phyloP scores from a whole-genome alignment of 2,329 filamentous ascomycete species.

The Aspergillus pseudotamarii region DNA sequence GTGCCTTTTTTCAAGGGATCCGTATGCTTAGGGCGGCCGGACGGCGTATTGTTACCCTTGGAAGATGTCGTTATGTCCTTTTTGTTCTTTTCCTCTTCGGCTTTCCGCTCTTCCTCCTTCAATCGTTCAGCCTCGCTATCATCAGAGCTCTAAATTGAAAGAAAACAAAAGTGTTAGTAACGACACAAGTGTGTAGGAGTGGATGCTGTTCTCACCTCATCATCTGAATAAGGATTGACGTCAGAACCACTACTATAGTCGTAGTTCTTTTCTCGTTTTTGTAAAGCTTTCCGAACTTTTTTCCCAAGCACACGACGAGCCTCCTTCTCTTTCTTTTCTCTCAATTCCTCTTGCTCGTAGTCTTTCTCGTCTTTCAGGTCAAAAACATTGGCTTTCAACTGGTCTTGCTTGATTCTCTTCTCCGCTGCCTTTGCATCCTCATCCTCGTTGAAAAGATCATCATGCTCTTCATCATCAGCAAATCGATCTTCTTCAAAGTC shows the following conservation, averaged over 20 bases:
- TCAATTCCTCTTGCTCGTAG: conserved; percentile 68
- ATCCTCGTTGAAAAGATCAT: conserved; percentile 77
- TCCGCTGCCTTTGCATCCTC: conserved; percentile 76
- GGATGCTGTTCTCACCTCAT: conserved; percentile 45
- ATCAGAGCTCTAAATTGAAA: conserved; percentile 54
- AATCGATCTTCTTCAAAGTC: conserved; percentile 75
- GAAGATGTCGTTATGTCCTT: conserved; percentile 61
- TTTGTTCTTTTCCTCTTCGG: conserved; percentile 57
- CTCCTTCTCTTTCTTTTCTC: conserved; percentile 66
- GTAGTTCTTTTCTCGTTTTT: conserved; percentile 81
- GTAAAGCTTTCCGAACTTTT: conserved; percentile 75
- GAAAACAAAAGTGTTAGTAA: conserved; percentile 25
- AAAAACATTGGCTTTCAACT: conserved; percentile 85
- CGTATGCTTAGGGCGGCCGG: conserved; percentile 57
- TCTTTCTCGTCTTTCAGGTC: conserved; percentile 73
- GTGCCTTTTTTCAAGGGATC: conserved; percentile 56
- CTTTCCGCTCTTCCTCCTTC: conserved; percentile 63
- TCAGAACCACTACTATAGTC: conserved; percentile 77
- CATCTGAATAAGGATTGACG: conserved; percentile 59
- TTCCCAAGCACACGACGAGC: conserved; percentile 73
- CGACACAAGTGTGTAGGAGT: conserved; percentile 7
- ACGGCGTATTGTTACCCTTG: conserved; percentile 72
- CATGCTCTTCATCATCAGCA: conserved; percentile 83
- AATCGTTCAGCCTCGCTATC: conserved; percentile 67
- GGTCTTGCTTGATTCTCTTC: conserved; percentile 74